phyloP scores from a whole-genome alignment of 805 yeast genomes.

The Saturnispora kantuleensis region DNA sequence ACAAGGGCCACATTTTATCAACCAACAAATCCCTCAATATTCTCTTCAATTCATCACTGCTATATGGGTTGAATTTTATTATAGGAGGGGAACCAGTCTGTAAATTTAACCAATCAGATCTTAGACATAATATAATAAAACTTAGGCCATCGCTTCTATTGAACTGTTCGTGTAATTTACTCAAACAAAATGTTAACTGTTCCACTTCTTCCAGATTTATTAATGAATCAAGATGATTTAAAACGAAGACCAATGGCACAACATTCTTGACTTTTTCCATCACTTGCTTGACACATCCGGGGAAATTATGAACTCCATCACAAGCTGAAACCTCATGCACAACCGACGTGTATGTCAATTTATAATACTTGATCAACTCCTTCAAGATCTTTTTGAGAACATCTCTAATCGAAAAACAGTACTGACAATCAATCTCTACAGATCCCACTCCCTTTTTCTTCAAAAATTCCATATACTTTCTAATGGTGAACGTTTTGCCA shows the following conservation, averaged over 20 bases:
- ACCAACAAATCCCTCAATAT: conserved; percentile 24
- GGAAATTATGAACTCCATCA: conserved; percentile 33
- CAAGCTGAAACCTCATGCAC: conserved; percentile 18
- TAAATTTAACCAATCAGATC: conserved; percentile 30
- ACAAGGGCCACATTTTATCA: conserved; percentile 13
- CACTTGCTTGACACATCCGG: conserved; percentile 32
- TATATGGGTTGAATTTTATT: conserved; percentile 31
- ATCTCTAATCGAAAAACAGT: conserved; percentile 31
- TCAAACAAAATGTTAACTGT: conserved; percentile 32
- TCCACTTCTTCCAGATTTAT: conserved; percentile 27
- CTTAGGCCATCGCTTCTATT: conserved; percentile 22
- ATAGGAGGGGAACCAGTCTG: conserved; percentile 33
- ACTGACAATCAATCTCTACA: conserved; percentile 35
- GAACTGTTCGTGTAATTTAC: conserved; percentile 35
- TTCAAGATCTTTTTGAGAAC: conserved; percentile 34
- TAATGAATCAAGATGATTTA: conserved; percentile 36
- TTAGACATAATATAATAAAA: conserved; percentile 32
- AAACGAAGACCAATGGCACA: conserved; percentile 34
- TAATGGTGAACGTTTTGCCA: conserved; percentile 37
- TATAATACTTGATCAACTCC: conserved; percentile 7
- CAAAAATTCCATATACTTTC: conserved; percentile 24
- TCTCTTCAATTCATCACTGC: conserved; percentile 27
- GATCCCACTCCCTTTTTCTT: conserved; percentile 15
- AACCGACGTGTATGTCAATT: conserved; percentile 5
- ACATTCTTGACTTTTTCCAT: conserved; percentile 1